Base-by-base conservation (phyloP, 2,329 filamentous ascomycete genomes). In the Cordyceps javanica region DNA sequence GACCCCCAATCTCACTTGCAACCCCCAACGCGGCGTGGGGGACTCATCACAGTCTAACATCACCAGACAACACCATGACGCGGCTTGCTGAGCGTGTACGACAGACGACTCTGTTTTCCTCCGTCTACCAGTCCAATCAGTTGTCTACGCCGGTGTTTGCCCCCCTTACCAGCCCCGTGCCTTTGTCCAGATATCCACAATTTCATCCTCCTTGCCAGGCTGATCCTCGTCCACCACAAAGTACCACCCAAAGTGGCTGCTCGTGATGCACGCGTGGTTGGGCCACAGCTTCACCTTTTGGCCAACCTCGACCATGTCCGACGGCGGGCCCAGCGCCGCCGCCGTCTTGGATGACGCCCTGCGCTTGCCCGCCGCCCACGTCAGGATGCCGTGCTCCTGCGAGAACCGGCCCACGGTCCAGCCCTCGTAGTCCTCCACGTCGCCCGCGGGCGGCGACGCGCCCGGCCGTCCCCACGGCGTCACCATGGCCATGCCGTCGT, bases 221-320 rank as follows among this genome's bases (percentile, higher is more conserved):
- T 69, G 72, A 52, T 79, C 75, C 28, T 82, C 83, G 70, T 93
- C 89, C 2, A 92, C 83, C 34, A 93, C 74, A 21, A 91, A 73
- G 72, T 91, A 94, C 78, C 83, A 90, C 2, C 80, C 83, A 72
- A 86, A 89, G 28, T 82, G 82, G 0, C 85, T 85, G 0, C 87
- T 86, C 1, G 89, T 82, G 63, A 93, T 87, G 68, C 90, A 94
- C 36, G 89, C 84, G 72, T 94, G 90, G 64, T 93, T 93, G 0
- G 89, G 89, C 84, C 87, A 92, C 8, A 93, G 74, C 58, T 83
- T 77, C 26, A 92, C 71, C 65, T 83, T 83, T 66, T 90, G 81
- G 0, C 89, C 89, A 32, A 90, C 74, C 11, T 75, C 69, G 0
- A 76, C 77, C 39, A 76, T 72, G 13, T 67, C 62, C 48, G 58